phyloP scores from a whole-genome alignment of 345 rosid genomes.

The Eucalyptus regnans region DNA sequence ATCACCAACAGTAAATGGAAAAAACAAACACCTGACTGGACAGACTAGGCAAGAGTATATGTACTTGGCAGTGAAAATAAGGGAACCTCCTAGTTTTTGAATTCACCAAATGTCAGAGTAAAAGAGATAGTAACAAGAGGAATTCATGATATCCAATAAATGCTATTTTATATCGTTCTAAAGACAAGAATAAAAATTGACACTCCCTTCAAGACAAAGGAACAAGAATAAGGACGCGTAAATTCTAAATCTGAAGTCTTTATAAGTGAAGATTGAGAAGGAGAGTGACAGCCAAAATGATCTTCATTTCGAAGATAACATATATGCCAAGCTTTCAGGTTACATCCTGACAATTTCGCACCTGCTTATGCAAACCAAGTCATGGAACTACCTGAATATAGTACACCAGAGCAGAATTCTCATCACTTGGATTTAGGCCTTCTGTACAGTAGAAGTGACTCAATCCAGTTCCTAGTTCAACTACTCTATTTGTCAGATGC shows the following conservation, averaged over 20 bases:
- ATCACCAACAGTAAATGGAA: neutral
- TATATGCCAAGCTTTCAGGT: neutral
- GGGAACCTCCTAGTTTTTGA: neutral
- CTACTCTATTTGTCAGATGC: constrained; percentile 64
- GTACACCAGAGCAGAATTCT: constrained; percentile 74
- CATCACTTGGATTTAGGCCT: constrained; percentile 74
- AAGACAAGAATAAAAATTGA: neutral
- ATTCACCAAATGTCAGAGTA: neutral
- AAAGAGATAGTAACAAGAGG: neutral
- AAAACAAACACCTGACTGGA: neutral
- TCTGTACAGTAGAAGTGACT: constrained; percentile 40
- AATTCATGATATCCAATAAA: neutral
- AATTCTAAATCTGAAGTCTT: neutral
- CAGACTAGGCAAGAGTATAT: neutral
- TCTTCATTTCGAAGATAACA: neutral
- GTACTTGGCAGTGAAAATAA: neutral
- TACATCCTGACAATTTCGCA: neutral
- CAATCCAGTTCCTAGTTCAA: constrained; percentile 53
- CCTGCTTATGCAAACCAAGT: neutral
- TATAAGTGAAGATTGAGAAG: neutral
- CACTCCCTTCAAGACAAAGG: neutral
- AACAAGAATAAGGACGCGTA: neutral
- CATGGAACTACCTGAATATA: constrained; percentile 60
- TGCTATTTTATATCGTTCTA: neutral
- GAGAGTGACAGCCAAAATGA: neutral